Evolutionary conservation across 768 basidiomycete genomes (phyloP).

Genomic region (Fomitopsis serialis): DNA sequence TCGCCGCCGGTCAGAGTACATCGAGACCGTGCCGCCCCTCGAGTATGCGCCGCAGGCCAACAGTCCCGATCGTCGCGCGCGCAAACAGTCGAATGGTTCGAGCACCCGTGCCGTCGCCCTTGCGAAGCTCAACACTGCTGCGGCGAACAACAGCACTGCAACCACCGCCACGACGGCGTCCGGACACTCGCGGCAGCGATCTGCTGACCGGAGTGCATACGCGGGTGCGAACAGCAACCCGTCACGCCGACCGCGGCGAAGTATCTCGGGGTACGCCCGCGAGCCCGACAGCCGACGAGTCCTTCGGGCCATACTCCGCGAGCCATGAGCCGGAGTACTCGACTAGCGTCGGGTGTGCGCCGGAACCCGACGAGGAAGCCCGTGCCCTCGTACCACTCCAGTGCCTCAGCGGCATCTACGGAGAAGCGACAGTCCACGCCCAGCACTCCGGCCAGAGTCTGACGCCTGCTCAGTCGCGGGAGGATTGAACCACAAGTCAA

Average conservation of each 20-base stretch:
- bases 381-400: slow-evolving; percentile 14
- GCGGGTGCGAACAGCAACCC: neutral
- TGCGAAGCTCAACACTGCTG: slow-evolving; percentile 9
- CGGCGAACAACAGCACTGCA: neutral
- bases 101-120: slow-evolving; percentile 12
- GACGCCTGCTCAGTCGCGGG: slow-evolving; percentile 13
- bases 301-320: neutral
- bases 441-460: slow-evolving; percentile 9
- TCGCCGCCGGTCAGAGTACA: slow-evolving; percentile 4
- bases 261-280: too few relatives aligned
- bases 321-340: slow-evolving; percentile 11
- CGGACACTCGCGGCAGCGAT: neutral
- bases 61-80: slow-evolving; percentile 1
- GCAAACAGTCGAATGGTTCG: slow-evolving; percentile 3
- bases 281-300: neutral
- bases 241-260: neutral
- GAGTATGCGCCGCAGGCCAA: slow-evolving; percentile 2
- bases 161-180: neutral
- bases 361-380: slow-evolving; percentile 14
- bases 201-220: neutral
- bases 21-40: slow-evolving; percentile 11
- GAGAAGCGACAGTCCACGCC: slow-evolving; percentile 8
- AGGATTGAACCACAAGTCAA: slow-evolving; percentile 26
- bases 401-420: neutral
- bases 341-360: slow-evolving; percentile 1